Percentiles rank a stretch among this genome's conserved stretches.
phyloP scores from a whole-genome alignment of 148 eudicot species.

The Persicaria maculosa region DNA sequence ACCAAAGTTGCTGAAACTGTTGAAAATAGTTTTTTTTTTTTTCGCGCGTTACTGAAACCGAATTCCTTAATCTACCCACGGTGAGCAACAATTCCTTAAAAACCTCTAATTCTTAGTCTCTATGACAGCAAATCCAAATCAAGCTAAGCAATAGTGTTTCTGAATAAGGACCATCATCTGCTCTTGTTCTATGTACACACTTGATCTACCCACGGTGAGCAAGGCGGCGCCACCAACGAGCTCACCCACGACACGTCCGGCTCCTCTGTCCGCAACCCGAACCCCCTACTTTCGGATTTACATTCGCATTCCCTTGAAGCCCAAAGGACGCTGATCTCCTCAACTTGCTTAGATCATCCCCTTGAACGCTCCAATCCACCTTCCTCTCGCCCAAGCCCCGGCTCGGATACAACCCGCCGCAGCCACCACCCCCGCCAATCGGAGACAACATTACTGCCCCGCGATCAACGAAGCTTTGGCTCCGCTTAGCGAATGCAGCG shows the following conservation, averaged over 20 bases:
- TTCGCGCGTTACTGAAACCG: no score
- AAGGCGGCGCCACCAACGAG: constrained; percentile 44
- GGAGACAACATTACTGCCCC: constrained; percentile 14
- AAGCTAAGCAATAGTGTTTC: background rate
- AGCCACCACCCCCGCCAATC: no score
- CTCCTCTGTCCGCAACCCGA: constrained; percentile 25
- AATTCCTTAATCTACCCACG: no score
- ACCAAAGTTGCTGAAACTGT: no score
- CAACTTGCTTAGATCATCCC: constrained; percentile 62
- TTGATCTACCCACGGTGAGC: constrained; percentile 67
- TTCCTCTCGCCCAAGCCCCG: constrained; percentile 78
- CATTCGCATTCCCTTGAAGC: constrained; percentile 22
- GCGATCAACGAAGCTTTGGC: constrained; percentile 78
- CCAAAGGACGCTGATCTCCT: constrained; percentile 80
- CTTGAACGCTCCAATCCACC: constrained; percentile 69
- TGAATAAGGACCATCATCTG: constrained; percentile 39
- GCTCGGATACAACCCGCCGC: constrained; percentile 30
- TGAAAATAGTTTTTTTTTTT: no score
- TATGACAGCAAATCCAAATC: constrained; percentile 2
- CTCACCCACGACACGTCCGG: constrained; percentile 95
- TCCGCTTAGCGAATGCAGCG: constrained; percentile 53
- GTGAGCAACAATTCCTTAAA: no score
- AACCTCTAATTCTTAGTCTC: no score
- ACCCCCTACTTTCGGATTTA: background rate
- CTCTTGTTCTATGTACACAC: constrained; percentile 79